phyloP scores from a whole-genome alignment of 306 rosid genomes.

The Carpinus fangiana region DNA sequence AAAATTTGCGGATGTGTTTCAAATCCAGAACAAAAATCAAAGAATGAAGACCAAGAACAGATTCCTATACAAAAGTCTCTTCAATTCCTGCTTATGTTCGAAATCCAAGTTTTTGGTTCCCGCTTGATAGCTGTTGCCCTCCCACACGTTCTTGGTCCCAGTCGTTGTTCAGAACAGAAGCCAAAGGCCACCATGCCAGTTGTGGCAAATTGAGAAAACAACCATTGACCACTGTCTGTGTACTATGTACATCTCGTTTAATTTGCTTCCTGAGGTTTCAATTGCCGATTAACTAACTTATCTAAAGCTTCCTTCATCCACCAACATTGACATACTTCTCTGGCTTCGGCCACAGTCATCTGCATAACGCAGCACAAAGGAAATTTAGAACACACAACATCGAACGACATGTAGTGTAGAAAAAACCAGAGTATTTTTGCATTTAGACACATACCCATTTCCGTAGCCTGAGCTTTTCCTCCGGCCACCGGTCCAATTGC shows the following conservation, averaged over 20 bases:
- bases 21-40: constrained; percentile 8
- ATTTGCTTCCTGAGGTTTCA: constrained; percentile 16
- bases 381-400: constrained; percentile 34
- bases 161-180: background rate
- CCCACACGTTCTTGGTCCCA: constrained; percentile 19
- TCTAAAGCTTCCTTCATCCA: constrained; percentile 96
- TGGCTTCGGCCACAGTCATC: constrained; percentile 74
- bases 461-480: constrained; percentile 58
- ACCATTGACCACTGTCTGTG: background rate
- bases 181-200: background rate
- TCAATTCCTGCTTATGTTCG: background rate
- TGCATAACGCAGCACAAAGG: constrained; percentile 38
- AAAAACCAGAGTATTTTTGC: background rate
- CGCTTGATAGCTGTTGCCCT: constrained; percentile 14
- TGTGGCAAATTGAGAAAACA: constrained; percentile 29
- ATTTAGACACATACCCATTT: constrained; percentile 65
- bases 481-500: constrained; percentile 80
- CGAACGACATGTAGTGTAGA: background rate
- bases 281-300: constrained; percentile 47
- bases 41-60: constrained; percentile 7
- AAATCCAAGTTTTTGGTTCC: background rate
- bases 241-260: constrained; percentile 33
- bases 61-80: background rate
- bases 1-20: constrained; percentile 9
- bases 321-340: constrained; percentile 70